Evolutionary conservation across 495 filamentous ascomycete species (phyloP).

Genomic region (Darksidea phi): DNA sequence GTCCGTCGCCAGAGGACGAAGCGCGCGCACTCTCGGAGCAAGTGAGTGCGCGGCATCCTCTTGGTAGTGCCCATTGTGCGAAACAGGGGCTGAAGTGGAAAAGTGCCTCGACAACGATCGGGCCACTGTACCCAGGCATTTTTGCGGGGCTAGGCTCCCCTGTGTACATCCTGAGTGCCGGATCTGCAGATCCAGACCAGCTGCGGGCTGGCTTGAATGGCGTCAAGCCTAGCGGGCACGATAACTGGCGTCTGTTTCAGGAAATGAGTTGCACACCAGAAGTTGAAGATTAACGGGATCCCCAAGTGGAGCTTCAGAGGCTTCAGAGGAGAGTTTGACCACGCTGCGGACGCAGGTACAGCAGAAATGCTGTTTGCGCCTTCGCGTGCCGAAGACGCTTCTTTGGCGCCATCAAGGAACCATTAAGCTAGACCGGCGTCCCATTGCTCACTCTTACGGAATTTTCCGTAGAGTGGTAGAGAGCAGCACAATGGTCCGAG

Average conservation of each 20-base stretch:
- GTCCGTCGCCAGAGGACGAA: constrained; percentile 18
- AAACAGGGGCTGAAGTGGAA: too few species aligned
- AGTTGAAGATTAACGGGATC: constrained; percentile 28
- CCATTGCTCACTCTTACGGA: background rate
- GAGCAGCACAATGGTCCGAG: constrained; percentile 6
- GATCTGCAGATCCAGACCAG: constrained; percentile 36
- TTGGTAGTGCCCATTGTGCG: too few species aligned
- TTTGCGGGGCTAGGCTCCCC: background rate
- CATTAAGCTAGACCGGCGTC: background rate
- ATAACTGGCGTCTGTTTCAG: constrained; percentile 21
- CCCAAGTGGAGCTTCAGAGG: constrained; percentile 18
- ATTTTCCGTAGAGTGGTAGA: background rate
- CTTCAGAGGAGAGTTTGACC: too few species aligned
- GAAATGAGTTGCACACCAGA: constrained; percentile 19
- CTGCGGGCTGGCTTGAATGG: constrained; percentile 29
- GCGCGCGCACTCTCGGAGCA: constrained; percentile 9
- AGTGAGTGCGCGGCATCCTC: background rate
- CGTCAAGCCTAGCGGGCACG: constrained; percentile 34
- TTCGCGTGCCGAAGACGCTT: constrained; percentile 4
- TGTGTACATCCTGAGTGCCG: constrained; percentile 13
- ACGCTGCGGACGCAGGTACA: constrained; percentile 32
- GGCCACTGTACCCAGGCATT: background rate
- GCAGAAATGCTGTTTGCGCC: background rate
- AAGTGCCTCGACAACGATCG: too few species aligned
- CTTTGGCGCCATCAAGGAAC: background rate